Base-by-base conservation (phyloP, 1,284 basidiomycete species). In the Tausonia pullulans region DNA sequence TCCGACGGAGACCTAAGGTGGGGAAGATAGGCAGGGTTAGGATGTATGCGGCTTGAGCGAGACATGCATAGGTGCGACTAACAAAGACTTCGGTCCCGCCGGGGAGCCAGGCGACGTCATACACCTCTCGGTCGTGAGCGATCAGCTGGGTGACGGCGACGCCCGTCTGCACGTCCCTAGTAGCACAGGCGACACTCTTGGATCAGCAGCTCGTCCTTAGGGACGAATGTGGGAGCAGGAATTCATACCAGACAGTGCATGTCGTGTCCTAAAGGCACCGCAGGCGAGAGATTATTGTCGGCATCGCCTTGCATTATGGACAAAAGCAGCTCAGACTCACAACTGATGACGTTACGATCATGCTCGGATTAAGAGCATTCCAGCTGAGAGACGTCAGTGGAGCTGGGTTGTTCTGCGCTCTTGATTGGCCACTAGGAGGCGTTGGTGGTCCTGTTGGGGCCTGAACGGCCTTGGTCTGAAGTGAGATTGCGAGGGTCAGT, bases 51-150 rank as follows among this genome's bases (percentile, higher is more conserved):
- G 27, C 27, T 27, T 27, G 27, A 27, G 27, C 27, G 27, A 27
- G 27, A 27, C 27, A 27, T 27, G 27, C 2, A 27, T 27, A 27
- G 27, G 27, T 27, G 27, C 27, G 27, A 27, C 27, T 27, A 27
- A 27, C 27, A 27, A 27, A 27, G 69, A 98, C 94, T 75, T 98
- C 94, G 4, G 90, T 89, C 10, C 90, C 95, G n/a, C 87, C 85
- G 2, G 96, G 96, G n/a, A 97, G 84, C 95, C 96, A 98, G 52
- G 91, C 93, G 59, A 95, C 91, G 73, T 95, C 91, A 77, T 93
- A 94, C 5, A 99, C 96, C 75, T 98, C 96, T 58, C 92, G 85
- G 80, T 99, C 96, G 78, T 99, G 96, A 0, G 96, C 96, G 74
- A 95, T 95, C 69, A 94, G 84, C 75, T 99, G 96, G 1, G 96